Conservation (phyloP, 331 rosid genomes). For the Spiraea crenata region DNA sequence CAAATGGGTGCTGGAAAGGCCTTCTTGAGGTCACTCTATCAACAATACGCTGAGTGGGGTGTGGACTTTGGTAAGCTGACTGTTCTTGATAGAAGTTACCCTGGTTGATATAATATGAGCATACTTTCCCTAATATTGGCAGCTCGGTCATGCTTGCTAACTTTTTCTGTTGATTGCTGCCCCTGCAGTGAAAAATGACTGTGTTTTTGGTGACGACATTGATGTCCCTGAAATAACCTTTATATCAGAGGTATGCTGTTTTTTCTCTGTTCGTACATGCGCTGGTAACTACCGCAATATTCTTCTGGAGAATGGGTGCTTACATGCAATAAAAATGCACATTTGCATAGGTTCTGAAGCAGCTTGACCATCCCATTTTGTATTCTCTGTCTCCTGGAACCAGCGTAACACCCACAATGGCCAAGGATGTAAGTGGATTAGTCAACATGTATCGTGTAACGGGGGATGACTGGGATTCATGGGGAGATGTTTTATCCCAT, state of each 20-base stretch:
- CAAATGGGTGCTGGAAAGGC: constrained; percentile 80
- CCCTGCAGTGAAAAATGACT: constrained; percentile 85
- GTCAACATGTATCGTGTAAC: constrained; percentile 91
- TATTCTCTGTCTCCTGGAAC: constrained; percentile 92
- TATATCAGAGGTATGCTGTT: constrained; percentile 64
- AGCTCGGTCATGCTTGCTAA: constrained; percentile 9
- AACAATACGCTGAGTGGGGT: constrained; percentile 87
- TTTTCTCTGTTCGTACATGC: neutral
- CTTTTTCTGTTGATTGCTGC: constrained; percentile 6
- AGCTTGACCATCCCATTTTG: constrained; percentile 54
- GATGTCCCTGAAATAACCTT: constrained; percentile 68
- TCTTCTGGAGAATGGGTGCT: neutral
- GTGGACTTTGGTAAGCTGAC: constrained; percentile 65
- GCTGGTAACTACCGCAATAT: too few relatives aligned
- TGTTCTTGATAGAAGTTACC: neutral
- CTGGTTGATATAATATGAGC: neutral
- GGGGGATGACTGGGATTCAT: constrained; percentile 93
- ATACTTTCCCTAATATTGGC: neutral
- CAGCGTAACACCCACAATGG: constrained; percentile 70
- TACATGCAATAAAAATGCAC: constrained; percentile 13
- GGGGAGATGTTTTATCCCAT: constrained; percentile 70
- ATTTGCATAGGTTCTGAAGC: constrained; percentile 61
- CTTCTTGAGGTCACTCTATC: constrained; percentile 79
- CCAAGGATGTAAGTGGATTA: constrained; percentile 62
- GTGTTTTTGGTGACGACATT: constrained; percentile 88